These are phyloP conservation scores for Ascoidea rubescens DNA, from an alignment of 805 yeast species.

Conservation along the genomic window DNA sequence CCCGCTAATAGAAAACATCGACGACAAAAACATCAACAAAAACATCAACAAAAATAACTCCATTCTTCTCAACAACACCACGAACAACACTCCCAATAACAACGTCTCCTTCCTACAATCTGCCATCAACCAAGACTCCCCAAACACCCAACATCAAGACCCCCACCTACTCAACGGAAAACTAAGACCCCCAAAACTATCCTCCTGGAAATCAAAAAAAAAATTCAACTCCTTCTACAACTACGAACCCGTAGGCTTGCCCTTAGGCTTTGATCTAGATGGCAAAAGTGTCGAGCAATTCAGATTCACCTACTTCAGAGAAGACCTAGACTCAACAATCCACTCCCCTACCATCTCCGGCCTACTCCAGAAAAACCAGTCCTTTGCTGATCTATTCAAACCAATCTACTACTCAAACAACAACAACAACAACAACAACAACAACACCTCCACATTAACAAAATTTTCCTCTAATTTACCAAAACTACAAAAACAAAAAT, in stretches of 20 bases:
- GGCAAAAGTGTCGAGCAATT: slow-evolving; percentile 28
- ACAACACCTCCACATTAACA: too few relatives aligned
- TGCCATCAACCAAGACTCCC: slow-evolving; percentile 15
- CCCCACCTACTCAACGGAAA: slow-evolving; percentile 31
- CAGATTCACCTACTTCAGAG: slow-evolving; percentile 86
- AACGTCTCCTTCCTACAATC: background rate
- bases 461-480: too few relatives aligned
- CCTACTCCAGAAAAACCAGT: slow-evolving; percentile 45
- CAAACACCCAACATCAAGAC: slow-evolving; percentile 29
- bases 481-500: too few relatives aligned
- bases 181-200: slow-evolving; percentile 58
- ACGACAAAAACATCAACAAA: slow-evolving; percentile 11
- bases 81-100: background rate
- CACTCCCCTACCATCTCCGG: slow-evolving; percentile 87
- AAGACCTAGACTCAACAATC: slow-evolving; percentile 75
- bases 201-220: slow-evolving; percentile 47
- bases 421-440: too few relatives aligned
- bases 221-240: slow-evolving; percentile 6
- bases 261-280: slow-evolving; percentile 2
- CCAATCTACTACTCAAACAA: slow-evolving; percentile 18
- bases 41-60: too few relatives aligned
- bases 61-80: background rate
- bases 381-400: slow-evolving; percentile 52
- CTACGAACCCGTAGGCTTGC: slow-evolving; percentile 2
- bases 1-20: slow-evolving; percentile 29